Conservation (phyloP, 1,284 basidiomycete species). For the Cutaneotrichosporon mucoides region DNA sequence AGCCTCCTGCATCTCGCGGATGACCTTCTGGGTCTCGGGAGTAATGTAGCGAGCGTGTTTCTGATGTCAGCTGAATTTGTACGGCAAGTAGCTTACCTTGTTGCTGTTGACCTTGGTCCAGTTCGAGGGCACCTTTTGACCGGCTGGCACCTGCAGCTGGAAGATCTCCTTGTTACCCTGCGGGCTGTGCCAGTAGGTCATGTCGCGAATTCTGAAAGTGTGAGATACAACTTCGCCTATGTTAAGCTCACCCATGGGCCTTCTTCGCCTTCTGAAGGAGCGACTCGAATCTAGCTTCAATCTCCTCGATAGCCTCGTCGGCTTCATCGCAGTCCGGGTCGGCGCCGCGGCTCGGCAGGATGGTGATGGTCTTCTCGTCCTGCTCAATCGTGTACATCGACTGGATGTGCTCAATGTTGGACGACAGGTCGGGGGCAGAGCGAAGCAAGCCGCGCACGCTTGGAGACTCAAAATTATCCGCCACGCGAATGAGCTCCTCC, state of each 20-base stretch:
- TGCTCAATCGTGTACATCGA: constrained; percentile 65
- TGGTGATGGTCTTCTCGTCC: constrained; percentile 54
- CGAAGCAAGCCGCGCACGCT: constrained; percentile 70
- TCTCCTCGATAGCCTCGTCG: constrained; percentile 60
- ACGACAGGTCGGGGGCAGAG: constrained; percentile 69
- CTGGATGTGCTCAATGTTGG: constrained; percentile 62
- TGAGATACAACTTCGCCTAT: neutral
- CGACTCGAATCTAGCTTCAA: constrained; percentile 68
- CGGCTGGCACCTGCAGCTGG: constrained; percentile 65
- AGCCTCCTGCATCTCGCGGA: constrained; percentile 83
- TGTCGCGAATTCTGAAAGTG: constrained; percentile 52
- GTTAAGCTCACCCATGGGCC: constrained; percentile 30
- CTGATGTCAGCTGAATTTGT: constrained; percentile 50
- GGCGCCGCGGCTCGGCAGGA: constrained; percentile 71
- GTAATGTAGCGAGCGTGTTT: constrained; percentile 69
- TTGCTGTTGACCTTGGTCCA: constrained; percentile 82
- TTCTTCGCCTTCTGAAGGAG: constrained; percentile 61
- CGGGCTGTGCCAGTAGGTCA: constrained; percentile 78
- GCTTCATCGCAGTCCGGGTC: constrained; percentile 77
- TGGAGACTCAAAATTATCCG: constrained; percentile 69
- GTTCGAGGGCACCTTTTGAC: constrained; percentile 66
- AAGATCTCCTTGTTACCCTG: constrained; percentile 87
- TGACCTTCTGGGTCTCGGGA: constrained; percentile 63
- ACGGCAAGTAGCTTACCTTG: constrained; percentile 58
- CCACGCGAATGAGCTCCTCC: constrained; percentile 59